phyloP scores from a whole-genome alignment of 2,329 filamentous ascomycete species.

The Nannizziopsis arthrosporioides region DNA sequence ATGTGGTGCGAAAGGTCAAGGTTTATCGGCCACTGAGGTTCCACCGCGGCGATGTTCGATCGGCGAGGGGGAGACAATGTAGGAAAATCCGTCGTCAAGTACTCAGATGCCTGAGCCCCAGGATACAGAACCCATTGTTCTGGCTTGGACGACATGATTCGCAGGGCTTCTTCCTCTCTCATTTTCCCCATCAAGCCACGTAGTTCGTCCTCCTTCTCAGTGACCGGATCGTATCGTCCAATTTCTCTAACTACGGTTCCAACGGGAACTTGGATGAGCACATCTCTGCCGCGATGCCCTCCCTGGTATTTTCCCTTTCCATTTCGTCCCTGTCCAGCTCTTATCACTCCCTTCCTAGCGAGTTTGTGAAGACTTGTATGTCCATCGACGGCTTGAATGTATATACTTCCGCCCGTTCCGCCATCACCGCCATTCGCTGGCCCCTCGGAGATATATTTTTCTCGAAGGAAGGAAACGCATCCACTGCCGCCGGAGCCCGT shows the following conservation, averaged over 20 bases:
- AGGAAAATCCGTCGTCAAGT: conserved; percentile 48
- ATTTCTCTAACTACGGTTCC: conserved; percentile 84
- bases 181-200: conserved; percentile 17
- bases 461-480: conserved; percentile 85
- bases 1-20: conserved; percentile 67
- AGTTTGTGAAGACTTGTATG: conserved; percentile 92
- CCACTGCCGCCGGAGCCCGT: conserved; percentile 79
- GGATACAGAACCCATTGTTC: conserved; percentile 83
- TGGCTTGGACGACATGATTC: conserved; percentile 36
- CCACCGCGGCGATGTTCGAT: conserved; percentile 49
- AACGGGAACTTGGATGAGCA: conserved; percentile 81
- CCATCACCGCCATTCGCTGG: conserved; percentile 93
- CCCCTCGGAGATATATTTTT: conserved; percentile 78
- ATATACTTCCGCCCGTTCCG: conserved; percentile 80
- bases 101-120: conserved; percentile 61
- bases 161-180: conserved; percentile 30
- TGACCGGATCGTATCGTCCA: conserved; percentile 62
- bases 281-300: conserved; percentile 72
- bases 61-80: conserved; percentile 44
- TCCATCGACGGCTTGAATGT: conserved; percentile 82
- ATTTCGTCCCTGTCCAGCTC: conserved; percentile 35
- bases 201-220: conserved; percentile 46
- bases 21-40: conserved; percentile 61
- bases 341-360: conserved; percentile 56
- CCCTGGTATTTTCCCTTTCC: conserved; percentile 39